Conservation (phyloP, 2,329 filamentous ascomycete species). For the Stachybotrys chlorohalonatus region DNA sequence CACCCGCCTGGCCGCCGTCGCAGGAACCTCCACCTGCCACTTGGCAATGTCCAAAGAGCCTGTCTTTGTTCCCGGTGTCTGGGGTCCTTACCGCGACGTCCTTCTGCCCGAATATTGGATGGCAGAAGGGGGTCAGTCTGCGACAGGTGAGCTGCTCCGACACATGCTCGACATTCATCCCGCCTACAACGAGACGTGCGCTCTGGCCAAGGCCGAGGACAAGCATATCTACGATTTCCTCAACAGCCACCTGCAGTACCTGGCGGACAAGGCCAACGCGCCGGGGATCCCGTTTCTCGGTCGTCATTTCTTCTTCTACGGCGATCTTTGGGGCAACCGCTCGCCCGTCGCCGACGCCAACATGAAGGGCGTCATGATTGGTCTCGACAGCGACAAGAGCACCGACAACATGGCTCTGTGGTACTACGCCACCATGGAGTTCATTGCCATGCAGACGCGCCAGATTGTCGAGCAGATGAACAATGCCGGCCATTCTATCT, state of each 20-base stretch:
- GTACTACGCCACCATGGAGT: conserved; percentile 96
- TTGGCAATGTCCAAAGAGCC: conserved; percentile 89
- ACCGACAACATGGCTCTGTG: conserved; percentile 80
- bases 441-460: conserved; percentile 92
- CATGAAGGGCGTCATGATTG: conserved; percentile 87
- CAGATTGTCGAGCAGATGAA: conserved; percentile 97
- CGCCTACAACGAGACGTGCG: conserved; percentile 71
- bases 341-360: conserved; percentile 85
- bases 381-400: conserved; percentile 77
- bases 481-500: conserved; percentile 74
- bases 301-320: conserved; percentile 97
- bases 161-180: conserved; percentile 94
- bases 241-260: conserved; percentile 73
- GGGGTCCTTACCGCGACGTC: conserved; percentile 95
- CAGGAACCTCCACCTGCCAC: conserved; percentile 95
- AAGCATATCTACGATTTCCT: conserved; percentile 93
- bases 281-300: conserved; percentile 78
- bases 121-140: conserved; percentile 93
- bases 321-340: conserved; percentile 93
- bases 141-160: conserved; percentile 87
- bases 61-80: conserved; percentile 90
- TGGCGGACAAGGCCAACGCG: conserved; percentile 59
- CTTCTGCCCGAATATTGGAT: conserved; percentile 91
- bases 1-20: conserved; percentile 84
- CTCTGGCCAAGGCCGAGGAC: conserved; percentile 71